A percentile compares a stretch with the other conserved stretches of the same genome.
These are phyloP conservation scores for Dothistroma pini DNA, from an alignment of 2,329 filamentous ascomycete genomes.

Conservation along the genomic window DNA sequence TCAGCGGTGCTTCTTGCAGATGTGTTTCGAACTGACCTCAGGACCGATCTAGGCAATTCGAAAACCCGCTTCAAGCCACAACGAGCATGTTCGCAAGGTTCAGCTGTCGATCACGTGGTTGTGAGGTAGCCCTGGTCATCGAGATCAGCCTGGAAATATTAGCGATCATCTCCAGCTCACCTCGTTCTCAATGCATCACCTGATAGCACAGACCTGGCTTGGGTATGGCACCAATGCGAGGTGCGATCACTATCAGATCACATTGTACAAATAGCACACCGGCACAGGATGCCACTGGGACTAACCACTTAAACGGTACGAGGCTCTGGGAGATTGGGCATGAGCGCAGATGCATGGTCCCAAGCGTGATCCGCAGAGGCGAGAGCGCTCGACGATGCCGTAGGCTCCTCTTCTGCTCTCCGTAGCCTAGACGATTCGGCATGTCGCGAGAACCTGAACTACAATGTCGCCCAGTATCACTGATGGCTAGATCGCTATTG, in stretches of 20 bases:
- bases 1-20: not conserved
- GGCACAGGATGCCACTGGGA: not conserved
- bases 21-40: not conserved
- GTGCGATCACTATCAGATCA: not conserved
- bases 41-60: not conserved
- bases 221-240: not conserved
- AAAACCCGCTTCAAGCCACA: not conserved
- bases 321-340: not conserved
- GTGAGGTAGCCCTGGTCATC: slow-evolving; percentile 7
- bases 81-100: slow-evolving; percentile 3
- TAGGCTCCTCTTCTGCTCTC: not conserved
- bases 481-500: not conserved
- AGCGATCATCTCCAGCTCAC: not conserved
- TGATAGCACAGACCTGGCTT: not conserved
- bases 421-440: not conserved
- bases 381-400: not conserved
- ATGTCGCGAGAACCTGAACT: not conserved
- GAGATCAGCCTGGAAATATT: not conserved
- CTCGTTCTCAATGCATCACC: not conserved
- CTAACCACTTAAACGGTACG: not conserved
- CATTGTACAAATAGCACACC: not conserved
- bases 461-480: not conserved
- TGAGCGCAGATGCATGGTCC: not conserved
- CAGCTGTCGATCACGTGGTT: slow-evolving; percentile 5
- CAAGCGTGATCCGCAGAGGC: not conserved